A percentile compares a stretch with the other conserved stretches of the same genome.
phyloP scores from a whole-genome alignment of 2,329 filamentous ascomycete genomes.

The Fonsecaea erecta region DNA sequence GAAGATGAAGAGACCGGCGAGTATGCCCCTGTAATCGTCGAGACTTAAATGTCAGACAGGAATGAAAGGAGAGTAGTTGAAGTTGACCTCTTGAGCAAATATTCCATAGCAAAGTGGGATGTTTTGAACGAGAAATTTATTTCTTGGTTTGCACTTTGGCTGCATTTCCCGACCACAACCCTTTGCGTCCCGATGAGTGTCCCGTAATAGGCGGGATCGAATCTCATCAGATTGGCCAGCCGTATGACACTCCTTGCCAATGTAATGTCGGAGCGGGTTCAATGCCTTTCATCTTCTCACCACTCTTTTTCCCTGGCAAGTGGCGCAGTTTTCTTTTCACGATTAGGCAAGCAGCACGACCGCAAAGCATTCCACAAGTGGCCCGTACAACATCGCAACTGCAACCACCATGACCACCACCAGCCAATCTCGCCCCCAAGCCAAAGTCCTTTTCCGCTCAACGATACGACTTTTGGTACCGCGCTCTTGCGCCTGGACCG shows the following conservation, averaged over 20 bases:
- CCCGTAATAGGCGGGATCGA: conserved; percentile 7
- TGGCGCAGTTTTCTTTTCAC: background rate
- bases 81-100: background rate
- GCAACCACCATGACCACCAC: conserved; percentile 13
- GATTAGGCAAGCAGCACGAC: background rate
- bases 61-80: background rate
- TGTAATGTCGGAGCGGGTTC: conserved; percentile 2
- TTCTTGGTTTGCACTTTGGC: conserved; percentile 9
- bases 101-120: background rate
- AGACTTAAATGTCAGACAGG: conserved; percentile 41
- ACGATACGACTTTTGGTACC: conserved; percentile 99
- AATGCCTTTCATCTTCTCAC: background rate
- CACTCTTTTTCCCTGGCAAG: background rate
- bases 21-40: conserved; percentile 66
- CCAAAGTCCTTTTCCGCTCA: conserved; percentile 56
- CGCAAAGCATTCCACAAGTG: background rate
- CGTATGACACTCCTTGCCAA: conserved; percentile 11
- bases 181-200: conserved; percentile 6
- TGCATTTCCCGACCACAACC: conserved; percentile 7
- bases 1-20: conserved; percentile 68
- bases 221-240: conserved; percentile 13
- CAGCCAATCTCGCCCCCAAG: background rate
- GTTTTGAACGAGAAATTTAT: conserved; percentile 17
- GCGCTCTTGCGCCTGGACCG: conserved; percentile 85
- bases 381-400: background rate